phyloP scores from a whole-genome alignment of 805 yeast genomes.

The Nakazawaea ernobii region DNA sequence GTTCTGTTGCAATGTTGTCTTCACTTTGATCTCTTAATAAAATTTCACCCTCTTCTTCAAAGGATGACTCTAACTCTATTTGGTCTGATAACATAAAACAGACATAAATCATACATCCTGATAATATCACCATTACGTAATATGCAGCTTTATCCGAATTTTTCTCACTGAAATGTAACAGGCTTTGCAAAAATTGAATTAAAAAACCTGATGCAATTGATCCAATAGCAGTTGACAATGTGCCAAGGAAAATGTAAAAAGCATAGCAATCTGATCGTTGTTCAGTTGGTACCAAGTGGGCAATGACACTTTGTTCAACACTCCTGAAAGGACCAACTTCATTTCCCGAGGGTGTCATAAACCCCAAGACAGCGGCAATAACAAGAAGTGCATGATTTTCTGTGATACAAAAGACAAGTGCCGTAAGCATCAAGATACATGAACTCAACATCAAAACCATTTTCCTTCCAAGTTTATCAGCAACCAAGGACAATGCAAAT shows the following conservation, averaged over 20 bases:
- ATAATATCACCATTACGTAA: conserved; percentile 15
- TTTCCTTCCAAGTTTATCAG: conserved; percentile 44
- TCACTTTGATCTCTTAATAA: conserved; percentile 7
- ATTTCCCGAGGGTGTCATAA: conserved; percentile 53
- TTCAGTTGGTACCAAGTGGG: conserved; percentile 35
- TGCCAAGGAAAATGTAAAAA: conserved; percentile 50
- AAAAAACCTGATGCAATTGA: conserved; percentile 33
- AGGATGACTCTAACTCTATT: conserved; percentile 1
- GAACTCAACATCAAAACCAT: conserved; percentile 34
- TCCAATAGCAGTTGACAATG: conserved; percentile 41
- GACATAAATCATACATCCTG: conserved; percentile 16
- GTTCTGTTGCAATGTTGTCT: background rate
- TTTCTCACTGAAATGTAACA: conserved; percentile 17
- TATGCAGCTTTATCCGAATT: conserved; percentile 28
- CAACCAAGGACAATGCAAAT: conserved; percentile 36
- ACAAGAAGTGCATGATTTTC: conserved; percentile 30
- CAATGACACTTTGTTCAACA: conserved; percentile 48
- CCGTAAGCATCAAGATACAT: conserved; percentile 36
- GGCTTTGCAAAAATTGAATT: conserved; percentile 17
- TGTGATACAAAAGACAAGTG: conserved; percentile 30
- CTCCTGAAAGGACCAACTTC: conserved; percentile 57
- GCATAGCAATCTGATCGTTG: conserved; percentile 50
- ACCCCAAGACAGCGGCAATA: conserved; percentile 38
- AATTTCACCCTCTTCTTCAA: conserved; percentile 1
- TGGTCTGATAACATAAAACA: conserved; percentile 17